These are phyloP conservation scores for Endocladia muricata DNA, from an alignment of 31 red algal genomes.

Conservation along the genomic window DNA sequence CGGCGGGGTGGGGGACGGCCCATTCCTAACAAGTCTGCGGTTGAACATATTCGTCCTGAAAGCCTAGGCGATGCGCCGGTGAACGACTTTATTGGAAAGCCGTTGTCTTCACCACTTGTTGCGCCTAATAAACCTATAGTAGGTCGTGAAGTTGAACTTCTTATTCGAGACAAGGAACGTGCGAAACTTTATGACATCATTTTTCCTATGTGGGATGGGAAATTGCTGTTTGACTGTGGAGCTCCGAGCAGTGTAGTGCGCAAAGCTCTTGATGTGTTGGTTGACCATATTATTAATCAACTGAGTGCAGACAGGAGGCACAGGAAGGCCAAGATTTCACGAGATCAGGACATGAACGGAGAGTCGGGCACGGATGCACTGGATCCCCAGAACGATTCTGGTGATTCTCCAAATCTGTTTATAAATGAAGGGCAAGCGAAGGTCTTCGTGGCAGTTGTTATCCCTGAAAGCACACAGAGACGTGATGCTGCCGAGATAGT, in stretches of 20 bases:
- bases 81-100: not conserved
- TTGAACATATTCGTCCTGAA: constrained; percentile 26
- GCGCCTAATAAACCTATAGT: not conserved
- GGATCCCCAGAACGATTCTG: not conserved
- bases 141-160: constrained; percentile 37
- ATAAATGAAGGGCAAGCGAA: constrained; percentile 34
- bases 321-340: constrained; percentile 9
- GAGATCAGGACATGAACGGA: not conserved
- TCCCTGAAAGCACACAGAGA: constrained; percentile 56
- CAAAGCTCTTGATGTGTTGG: constrained; percentile 42
- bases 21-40: constrained; percentile 42
- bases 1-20: constrained; percentile 53
- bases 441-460: constrained; percentile 40
- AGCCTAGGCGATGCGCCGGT: not conserved
- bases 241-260: constrained; percentile 42
- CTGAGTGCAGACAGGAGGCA: constrained; percentile 21
- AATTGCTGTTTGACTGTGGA: constrained; percentile 60
- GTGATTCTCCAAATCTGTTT: too few relatives aligned
- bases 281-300: constrained; percentile 44
- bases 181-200: constrained; percentile 50
- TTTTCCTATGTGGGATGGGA: constrained; percentile 58
- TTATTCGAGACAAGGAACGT: constrained; percentile 28
- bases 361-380: not conserved
- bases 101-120: too few relatives aligned
- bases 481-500: constrained; percentile 56